These are phyloP conservation scores for Amphicarpaea edgeworthii DNA, from an alignment of 306 rosid species.

Conservation along the genomic window DNA sequence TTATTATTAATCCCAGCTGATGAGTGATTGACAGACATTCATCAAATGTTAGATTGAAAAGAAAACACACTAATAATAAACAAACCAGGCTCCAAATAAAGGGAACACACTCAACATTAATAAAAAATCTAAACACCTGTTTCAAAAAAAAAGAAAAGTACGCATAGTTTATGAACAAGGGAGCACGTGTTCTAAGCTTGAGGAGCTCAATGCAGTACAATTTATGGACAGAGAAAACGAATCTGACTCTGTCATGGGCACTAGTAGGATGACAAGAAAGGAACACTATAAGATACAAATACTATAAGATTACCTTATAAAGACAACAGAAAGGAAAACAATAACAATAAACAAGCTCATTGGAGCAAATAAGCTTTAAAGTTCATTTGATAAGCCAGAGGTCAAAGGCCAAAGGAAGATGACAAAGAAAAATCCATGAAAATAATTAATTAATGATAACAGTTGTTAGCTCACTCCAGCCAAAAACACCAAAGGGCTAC, in stretches of 20 bases:
- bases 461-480: background rate
- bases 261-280: background rate
- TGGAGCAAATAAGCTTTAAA: no score
- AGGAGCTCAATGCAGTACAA: background rate
- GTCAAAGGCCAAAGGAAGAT: background rate
- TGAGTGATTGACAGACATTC: background rate
- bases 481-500: background rate
- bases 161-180: background rate
- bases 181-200: background rate
- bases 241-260: background rate
- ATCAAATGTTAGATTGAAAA: conserved; percentile 19
- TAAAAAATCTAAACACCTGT: background rate
- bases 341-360: background rate
- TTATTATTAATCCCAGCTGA: background rate
- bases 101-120: background rate
- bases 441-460: background rate
- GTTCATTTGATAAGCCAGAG: no score
- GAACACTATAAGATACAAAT: background rate
- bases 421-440: background rate
- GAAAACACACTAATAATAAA: conserved; percentile 1
- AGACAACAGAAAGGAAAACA: conserved; percentile 15
- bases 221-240: background rate
- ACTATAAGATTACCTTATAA: background rate
- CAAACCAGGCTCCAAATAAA: background rate
- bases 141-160: background rate